Base-by-base conservation (phyloP, 352 stramenopile species). In the Globisporangium radiosum region DNA sequence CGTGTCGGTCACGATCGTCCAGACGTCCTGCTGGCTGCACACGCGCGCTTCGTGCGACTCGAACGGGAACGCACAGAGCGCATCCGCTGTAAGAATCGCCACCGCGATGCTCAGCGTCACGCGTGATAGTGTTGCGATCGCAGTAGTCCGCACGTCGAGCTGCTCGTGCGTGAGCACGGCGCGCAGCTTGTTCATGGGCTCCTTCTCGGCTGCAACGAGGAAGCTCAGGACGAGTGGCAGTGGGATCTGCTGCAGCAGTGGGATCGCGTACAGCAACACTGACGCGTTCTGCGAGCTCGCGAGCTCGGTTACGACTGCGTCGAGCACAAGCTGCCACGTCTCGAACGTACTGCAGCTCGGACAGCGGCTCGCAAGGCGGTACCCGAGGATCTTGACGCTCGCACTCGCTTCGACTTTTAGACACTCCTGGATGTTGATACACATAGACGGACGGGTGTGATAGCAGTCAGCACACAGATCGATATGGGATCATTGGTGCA, bases 41-140 rank as follows among this genome's bases (percentile, higher is more conserved):
- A 90, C 81, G 44, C 85, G 76, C 3, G 85, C 76, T 56, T 94
- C 85, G 53, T 94, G 80, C 5, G 85, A 91, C 48, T 94, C 85
- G 51, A 94, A 92, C 6, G 85, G 77, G 59, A 94, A 92, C 33
- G 73, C 72, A 17, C 80, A 79, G 3, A 92, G 61, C 14, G 73
- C 83, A 25, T 85, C 77, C 19, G 67, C 73, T 36, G 79, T 71
- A 43, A 92, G 60, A 42, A 65, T 47, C 25, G 62, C 72, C 45
- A 73, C 74, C 1, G 74, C 81, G 14, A 75, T 71, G 10, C 76
- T 71, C 4, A 92, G 47, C 37, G 69, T 85, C 49, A 90, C 33
- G 14, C 68, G 76, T 15, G 81, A 71, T 14, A 91, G 59, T n/a
- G 77, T 76, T 47, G 73, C 59, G 56, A 92, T 84, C 1, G 85